phyloP scores from a whole-genome alignment of 1,139 yeast genomes.

The Hemisphaericaspora xylanilytica region DNA sequence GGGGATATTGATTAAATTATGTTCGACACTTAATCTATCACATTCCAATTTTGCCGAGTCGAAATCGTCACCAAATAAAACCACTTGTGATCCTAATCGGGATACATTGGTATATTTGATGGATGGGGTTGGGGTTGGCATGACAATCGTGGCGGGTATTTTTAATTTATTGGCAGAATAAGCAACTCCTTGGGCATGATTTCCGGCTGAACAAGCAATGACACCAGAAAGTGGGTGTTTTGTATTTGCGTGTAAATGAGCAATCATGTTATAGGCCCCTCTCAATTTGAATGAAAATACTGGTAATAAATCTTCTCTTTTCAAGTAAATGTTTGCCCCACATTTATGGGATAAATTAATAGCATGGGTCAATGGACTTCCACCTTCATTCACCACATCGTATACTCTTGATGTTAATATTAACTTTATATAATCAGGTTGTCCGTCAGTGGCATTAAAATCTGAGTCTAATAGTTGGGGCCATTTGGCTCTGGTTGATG shows the following conservation, averaged over 20 bases:
- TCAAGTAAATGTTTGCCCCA: slow-evolving; percentile 70
- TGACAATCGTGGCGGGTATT: slow-evolving; percentile 92
- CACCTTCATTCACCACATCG: slow-evolving; percentile 77
- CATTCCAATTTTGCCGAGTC: slow-evolving; percentile 93
- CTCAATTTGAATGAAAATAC: slow-evolving; percentile 94
- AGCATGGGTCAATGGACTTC: slow-evolving; percentile 81
- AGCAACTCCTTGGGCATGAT: slow-evolving; percentile 99
- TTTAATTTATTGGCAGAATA: slow-evolving; percentile 79
- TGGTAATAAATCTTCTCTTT: slow-evolving; percentile 91
- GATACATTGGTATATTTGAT: slow-evolving; percentile 90
- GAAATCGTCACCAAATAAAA: slow-evolving; percentile 87
- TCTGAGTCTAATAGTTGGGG: slow-evolving; percentile 55
- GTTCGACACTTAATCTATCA: slow-evolving; percentile 59
- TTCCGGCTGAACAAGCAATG: slow-evolving; percentile 97
- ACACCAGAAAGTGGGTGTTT: slow-evolving; percentile 79
- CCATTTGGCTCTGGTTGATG: slow-evolving; percentile 22
- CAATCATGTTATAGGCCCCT: slow-evolving; percentile 97
- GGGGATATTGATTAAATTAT: slow-evolving; percentile 84
- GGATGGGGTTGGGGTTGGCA: slow-evolving; percentile 97
- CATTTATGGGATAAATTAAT: slow-evolving; percentile 69
- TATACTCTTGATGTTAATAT: slow-evolving; percentile 90
- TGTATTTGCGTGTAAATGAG: slow-evolving; percentile 62
- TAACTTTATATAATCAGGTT: slow-evolving; percentile 90
- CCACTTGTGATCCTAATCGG: slow-evolving; percentile 91
- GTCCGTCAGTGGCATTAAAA: slow-evolving; percentile 51